Percentiles rank a stretch among this genome's conserved stretches.
Conservation (phyloP, 2,329 filamentous ascomycete genomes). For the Periconia sp. region DNA sequence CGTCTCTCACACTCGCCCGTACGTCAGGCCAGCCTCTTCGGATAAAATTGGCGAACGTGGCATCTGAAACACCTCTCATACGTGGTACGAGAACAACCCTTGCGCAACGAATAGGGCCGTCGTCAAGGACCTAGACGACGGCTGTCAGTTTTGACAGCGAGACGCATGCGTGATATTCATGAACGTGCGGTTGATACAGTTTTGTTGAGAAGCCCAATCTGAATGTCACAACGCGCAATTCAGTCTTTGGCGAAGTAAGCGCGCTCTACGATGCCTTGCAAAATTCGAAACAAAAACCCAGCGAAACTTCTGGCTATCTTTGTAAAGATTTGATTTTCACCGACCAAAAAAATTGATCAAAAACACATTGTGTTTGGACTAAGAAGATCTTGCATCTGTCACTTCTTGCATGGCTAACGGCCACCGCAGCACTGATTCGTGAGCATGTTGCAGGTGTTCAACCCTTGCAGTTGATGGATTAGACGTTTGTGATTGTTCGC, state of each 20-base stretch:
- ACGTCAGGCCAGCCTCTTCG: background rate
- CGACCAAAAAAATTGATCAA: background rate
- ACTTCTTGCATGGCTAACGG: background rate
- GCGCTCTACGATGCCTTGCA: too few species aligned
- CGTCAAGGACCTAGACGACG: background rate
- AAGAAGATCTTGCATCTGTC: constrained; percentile 6
- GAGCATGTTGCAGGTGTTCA: constrained; percentile 2
- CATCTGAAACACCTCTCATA: background rate
- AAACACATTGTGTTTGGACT: constrained; percentile 10
- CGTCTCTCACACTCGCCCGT: background rate
- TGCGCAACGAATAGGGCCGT: background rate
- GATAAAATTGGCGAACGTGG: background rate
- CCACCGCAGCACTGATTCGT: background rate
- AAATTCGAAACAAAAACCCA: too few species aligned
- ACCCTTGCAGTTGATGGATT: constrained; percentile 19
- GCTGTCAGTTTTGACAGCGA: background rate
- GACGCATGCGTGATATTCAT: too few species aligned
- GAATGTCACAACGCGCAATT: too few species aligned
- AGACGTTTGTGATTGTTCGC: constrained; percentile 18
- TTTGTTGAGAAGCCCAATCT: too few species aligned
- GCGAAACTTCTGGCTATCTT: background rate
- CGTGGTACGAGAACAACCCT: background rate
- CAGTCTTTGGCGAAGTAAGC: too few species aligned
- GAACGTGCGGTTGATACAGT: too few species aligned
- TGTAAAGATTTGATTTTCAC: background rate